Conservation (phyloP, 2,329 filamentous ascomycete genomes). For the Trichophyton rubrum region DNA sequence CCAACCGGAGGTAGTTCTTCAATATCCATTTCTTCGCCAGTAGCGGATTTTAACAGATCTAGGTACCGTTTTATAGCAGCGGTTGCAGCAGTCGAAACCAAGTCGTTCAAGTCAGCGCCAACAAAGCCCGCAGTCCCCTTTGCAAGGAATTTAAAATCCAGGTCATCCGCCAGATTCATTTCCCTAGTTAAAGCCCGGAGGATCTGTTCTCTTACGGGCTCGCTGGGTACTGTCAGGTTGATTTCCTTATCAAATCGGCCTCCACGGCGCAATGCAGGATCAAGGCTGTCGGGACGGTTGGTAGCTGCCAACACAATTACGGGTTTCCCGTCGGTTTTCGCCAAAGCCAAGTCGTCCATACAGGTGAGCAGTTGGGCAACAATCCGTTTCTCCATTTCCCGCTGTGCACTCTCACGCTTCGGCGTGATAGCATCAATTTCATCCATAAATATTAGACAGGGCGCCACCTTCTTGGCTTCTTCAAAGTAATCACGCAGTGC, state of each 20-base stretch:
- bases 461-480: slow-evolving; percentile 71
- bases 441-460: slow-evolving; percentile 83
- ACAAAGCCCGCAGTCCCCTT: slow-evolving; percentile 87
- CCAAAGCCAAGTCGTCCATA: slow-evolving; percentile 67
- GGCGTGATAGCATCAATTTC: slow-evolving; percentile 85
- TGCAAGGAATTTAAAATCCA: slow-evolving; percentile 63
- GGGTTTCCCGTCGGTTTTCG: slow-evolving; percentile 59
- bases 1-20: slow-evolving; percentile 26
- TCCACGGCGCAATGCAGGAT: slow-evolving; percentile 60
- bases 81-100: slow-evolving; percentile 53
- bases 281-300: slow-evolving; percentile 73
- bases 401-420: slow-evolving; percentile 68
- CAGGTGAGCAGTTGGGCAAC: slow-evolving; percentile 72
- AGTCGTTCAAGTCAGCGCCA: slow-evolving; percentile 69
- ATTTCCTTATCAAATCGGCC: slow-evolving; percentile 75
- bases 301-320: slow-evolving; percentile 88
- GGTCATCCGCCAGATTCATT: slow-evolving; percentile 51
- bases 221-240: slow-evolving; percentile 76
- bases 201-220: slow-evolving; percentile 64
- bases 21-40: slow-evolving; percentile 38
- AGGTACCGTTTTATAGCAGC: slow-evolving; percentile 52
- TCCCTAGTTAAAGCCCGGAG: slow-evolving; percentile 58
- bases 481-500: slow-evolving; percentile 77
- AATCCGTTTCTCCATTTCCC: slow-evolving; percentile 81
- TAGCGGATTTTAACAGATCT: slow-evolving; percentile 38